Evolutionary conservation across 208 protist genomes (phyloP).

Genomic region (Herpetomonas tarakana): DNA sequence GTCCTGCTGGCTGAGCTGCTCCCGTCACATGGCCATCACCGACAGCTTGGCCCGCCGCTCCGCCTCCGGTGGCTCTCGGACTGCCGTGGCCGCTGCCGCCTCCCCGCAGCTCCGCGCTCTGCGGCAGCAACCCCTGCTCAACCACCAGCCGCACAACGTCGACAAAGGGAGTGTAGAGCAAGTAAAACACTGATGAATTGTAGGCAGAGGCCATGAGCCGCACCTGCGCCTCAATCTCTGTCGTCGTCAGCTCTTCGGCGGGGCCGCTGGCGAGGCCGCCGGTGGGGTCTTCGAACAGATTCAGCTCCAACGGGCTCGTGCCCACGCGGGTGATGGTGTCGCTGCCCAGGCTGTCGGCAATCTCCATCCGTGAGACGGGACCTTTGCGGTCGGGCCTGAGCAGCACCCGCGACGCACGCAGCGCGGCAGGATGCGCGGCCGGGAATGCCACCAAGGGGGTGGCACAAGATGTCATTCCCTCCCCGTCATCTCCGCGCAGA

Average conservation of each 20-base stretch:
- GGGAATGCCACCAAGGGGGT: too few species aligned
- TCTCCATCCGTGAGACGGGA: constrained; percentile 3
- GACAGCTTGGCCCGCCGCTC: neutral
- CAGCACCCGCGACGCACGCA: constrained; percentile 5
- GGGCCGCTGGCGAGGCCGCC: constrained; percentile 65
- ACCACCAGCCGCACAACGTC: constrained; percentile 59
- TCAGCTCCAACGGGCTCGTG: constrained; percentile 41
- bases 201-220: constrained; percentile 52
- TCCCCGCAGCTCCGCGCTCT: constrained; percentile 2
- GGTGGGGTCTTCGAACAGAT: constrained; percentile 83
- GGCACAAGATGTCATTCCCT: too few species aligned
- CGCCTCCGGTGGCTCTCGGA: neutral
- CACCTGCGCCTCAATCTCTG: constrained; percentile 67
- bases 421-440: neutral
- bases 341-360: constrained; percentile 5
- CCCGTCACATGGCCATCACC: too few species aligned
- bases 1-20: too few species aligned
- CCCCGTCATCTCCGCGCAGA: too few species aligned
- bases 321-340: constrained; percentile 9
- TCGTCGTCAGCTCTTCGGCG: constrained; percentile 67
- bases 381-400: neutral
- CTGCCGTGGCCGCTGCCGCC: constrained; percentile 1
- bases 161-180: constrained; percentile 78
- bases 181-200: constrained; percentile 42
- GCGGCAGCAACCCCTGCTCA: constrained; percentile 37